Evolutionary conservation across 768 basidiomycete species (phyloP), one percentile per base, ranked within the genome.

Genomic region (Mycena haematopus): DNA sequence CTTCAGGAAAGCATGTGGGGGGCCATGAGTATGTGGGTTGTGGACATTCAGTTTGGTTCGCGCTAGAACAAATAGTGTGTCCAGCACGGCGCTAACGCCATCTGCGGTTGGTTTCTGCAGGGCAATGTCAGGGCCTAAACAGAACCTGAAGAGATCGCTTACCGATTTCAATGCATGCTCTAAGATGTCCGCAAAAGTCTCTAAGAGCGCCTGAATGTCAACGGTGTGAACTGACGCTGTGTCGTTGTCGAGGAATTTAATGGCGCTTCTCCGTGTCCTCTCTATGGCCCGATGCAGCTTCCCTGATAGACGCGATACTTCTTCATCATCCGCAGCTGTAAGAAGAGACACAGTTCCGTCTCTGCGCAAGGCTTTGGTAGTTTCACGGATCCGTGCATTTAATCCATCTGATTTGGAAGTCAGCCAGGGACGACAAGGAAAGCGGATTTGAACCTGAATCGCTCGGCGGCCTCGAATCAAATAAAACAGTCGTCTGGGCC

Each of bases 201-300:
- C 75, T 15, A 85, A 66, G 14, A 87, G 62, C 1, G 65, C 59
- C 17, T 62, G 68, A 14, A 75, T 57, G 10, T 42, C 38, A 38
- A 36, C 7, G 35, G 29, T 40, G 65, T n/a, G 7, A 13, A 25
- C 27, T 17, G 24, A 52, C 42, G 49, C 35, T 6, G 68, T 29
- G 31, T 58, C 51, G 6, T 62, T 65, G 42, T 88, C 88, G 19
- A 89, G 55, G 21, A 79, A 65, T 49, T 81, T 84, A 35, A 84
- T 67, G 14, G 77, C 76, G n/a, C 77, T 74, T 54, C 87, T 80
- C 21, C 88, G 79, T 15, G 87, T 67, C 53, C 84, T 77, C 70
- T 90, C 90, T 13, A 91, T 63, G 0, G 86, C 83, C 25, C 88
- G 81, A 53, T 85, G 82, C 15, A 88, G 74, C 71, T 90, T 91